Percentiles rank a stretch among this genome's conserved stretches.
Evolutionary conservation across 495 filamentous ascomycete genomes (phyloP).

Genomic region (Bacidia gigantensis): DNA sequence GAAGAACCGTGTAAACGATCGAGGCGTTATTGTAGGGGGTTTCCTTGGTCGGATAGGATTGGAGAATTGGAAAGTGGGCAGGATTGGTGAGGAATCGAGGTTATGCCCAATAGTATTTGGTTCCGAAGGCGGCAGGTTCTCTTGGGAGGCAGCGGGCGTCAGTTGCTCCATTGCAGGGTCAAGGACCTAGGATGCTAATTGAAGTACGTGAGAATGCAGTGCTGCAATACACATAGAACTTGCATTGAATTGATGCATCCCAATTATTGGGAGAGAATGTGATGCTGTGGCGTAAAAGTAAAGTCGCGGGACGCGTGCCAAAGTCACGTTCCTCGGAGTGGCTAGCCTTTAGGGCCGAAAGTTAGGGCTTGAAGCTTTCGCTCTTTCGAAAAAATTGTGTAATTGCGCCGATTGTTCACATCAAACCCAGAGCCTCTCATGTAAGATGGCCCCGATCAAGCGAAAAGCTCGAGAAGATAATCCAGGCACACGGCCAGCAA

Average conservation of each 20-base stretch:
- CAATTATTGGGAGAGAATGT: too few relatives aligned
- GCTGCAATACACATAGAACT: too few relatives aligned
- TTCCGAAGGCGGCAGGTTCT: conserved; percentile 1
- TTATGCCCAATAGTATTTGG: conserved; percentile 1
- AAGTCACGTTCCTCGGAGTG: background rate
- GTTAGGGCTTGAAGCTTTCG: background rate
- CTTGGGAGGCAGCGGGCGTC: conserved; percentile 11
- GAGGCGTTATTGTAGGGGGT: conserved; percentile 50
- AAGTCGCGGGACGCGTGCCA: background rate
- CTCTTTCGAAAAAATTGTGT: background rate
- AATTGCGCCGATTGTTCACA: background rate
- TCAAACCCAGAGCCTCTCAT: too few relatives aligned
- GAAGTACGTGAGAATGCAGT: too few relatives aligned
- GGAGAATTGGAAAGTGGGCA: conserved; percentile 3
- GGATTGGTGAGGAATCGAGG: conserved; percentile 9
- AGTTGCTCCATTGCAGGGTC: conserved; percentile 3
- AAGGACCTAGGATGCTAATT: too few relatives aligned
- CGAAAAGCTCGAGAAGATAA: conserved; percentile 35
- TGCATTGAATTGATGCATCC: too few relatives aligned
- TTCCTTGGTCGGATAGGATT: conserved; percentile 31
- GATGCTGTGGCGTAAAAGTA: too few relatives aligned
- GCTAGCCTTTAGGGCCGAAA: background rate
- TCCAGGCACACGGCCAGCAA: conserved; percentile 26
- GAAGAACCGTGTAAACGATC: conserved; percentile 71
- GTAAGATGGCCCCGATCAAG: conserved; percentile 38